Base-by-base conservation (phyloP, 2,329 filamentous ascomycete species). In the Aspergillus brunneoviolaceus region DNA sequence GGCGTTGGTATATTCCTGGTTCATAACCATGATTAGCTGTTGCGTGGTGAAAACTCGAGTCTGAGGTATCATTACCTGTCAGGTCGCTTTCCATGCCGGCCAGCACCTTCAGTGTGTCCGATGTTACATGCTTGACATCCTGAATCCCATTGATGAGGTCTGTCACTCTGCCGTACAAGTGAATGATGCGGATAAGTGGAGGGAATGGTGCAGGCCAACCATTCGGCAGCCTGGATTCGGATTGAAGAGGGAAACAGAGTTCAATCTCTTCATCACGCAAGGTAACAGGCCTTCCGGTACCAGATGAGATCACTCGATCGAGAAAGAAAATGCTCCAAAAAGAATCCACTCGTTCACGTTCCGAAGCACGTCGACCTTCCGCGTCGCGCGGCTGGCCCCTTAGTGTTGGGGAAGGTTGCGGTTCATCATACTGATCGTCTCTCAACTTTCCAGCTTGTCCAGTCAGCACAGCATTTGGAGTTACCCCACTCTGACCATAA, bases 291-390 rank as follows among this genome's bases (percentile, higher is more conserved):
- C 92, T 84, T 10, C 92, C 92, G 0, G 91, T 95, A 0, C 92
- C 92, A 0, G 90, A 94, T 0, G 92, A 96, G 27, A 96, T 94
- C 62, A 94, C 89, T 21, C 92, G 84, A 69, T 96, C 92, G 1
- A 96, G 83, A 65, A 96, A 89, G 73, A 96, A 96, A 11, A 96
- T 89, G 4, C 91, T 88, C 92, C 92, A 96, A 66, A 96, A 92
- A 0, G 92, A 94, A 68, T 96, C 91, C 49, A 92, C 87, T 16
- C 91, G 85, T 70, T 96, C 92, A 63, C 92, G 87, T 67, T 96
- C 91, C 3, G 90, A 84, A 6, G 77, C 68, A 85, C 88, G 64
- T 79, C 83, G 73, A 84, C 85, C 69, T 88, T 87, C 55, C 77
- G 73, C 1, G 75, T 79, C 59, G 73, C 83, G 61, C 76, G 76